phyloP scores from a whole-genome alignment of 1,139 yeast genomes.

The Scheffersomyces stambukii region DNA sequence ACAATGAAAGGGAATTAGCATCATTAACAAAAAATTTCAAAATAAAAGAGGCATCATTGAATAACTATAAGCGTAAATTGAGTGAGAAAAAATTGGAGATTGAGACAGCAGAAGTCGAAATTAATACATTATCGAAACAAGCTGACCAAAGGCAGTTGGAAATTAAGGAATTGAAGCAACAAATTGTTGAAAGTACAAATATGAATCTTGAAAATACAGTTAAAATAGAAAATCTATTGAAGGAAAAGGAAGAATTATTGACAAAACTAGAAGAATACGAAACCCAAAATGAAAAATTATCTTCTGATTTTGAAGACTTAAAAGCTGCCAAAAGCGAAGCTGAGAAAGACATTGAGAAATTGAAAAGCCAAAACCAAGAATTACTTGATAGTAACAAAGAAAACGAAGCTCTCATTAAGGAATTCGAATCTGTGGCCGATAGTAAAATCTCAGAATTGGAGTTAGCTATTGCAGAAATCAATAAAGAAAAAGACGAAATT shows the following conservation, averaged over 20 bases:
- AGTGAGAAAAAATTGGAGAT: constrained; percentile 8
- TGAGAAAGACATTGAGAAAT: constrained; percentile 2
- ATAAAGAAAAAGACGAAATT: constrained; percentile 11
- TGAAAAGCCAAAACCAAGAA: constrained; percentile 6
- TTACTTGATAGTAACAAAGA: constrained; percentile 21
- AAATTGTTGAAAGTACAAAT: constrained; percentile 14
- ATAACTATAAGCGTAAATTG: constrained; percentile 9
- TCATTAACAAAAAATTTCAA: constrained; percentile 24
- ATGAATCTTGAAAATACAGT: constrained; percentile 16
- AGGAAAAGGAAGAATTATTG: constrained; percentile 13
- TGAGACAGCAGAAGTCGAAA: constrained; percentile 6
- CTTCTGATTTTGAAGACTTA: constrained; percentile 2
- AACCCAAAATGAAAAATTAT: constrained; percentile 1
- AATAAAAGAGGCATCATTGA: constrained; percentile 16
- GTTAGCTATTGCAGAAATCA: constrained; percentile 15
- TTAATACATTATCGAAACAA: constrained; percentile 4
- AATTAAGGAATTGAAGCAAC: constrained; percentile 18
- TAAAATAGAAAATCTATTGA: constrained; percentile 9
- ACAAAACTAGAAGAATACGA: constrained; percentile 3
- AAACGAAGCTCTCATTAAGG: constrained; percentile 15
- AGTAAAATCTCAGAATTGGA: constrained; percentile 16
- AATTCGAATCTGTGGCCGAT: constrained; percentile 10
- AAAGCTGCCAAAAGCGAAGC: neutral
- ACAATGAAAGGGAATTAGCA: constrained; percentile 28
- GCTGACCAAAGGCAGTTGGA: constrained; percentile 17